Conservation (phyloP, 2,329 filamentous ascomycete species). For the Exophiala spinifera region DNA sequence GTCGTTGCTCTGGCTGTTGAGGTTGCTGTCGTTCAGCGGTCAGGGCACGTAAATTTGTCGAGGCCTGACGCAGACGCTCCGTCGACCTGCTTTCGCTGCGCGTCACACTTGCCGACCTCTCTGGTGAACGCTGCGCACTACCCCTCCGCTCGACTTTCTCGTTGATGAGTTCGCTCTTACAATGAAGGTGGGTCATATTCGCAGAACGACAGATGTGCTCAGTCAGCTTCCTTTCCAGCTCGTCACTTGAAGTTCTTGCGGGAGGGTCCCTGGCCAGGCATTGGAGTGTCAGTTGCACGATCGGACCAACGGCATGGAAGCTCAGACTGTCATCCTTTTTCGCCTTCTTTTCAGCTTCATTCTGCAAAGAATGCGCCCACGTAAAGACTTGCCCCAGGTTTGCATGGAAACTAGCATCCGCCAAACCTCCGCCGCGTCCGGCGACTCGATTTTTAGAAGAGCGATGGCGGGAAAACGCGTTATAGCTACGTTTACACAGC, state of each 20-base stretch:
- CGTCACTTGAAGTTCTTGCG: conserved; percentile 33
- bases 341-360: conserved; percentile 43
- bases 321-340: conserved; percentile 35
- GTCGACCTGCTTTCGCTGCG: background rate
- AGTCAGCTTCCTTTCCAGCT: conserved; percentile 32
- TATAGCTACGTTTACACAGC: conserved; percentile 55
- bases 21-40: background rate
- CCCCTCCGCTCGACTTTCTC: background rate
- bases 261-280: conserved; percentile 38
- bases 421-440: conserved; percentile 47
- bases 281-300: conserved; percentile 38
- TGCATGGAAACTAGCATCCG: conserved; percentile 58
- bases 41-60: background rate
- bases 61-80: conserved; percentile 3
- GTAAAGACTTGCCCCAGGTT: conserved; percentile 55
- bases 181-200: conserved; percentile 20
- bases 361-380: conserved; percentile 53
- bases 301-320: conserved; percentile 39
- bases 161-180: conserved; percentile 6
- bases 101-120: background rate
- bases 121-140: conserved; percentile 4
- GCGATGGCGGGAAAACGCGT: conserved; percentile 56
- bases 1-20: conserved; percentile 6
- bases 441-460: conserved; percentile 50
- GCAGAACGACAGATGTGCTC: conserved; percentile 40